A percentile compares a stretch with the other conserved stretches of the same genome.
Conservation (phyloP, 2,329 filamentous ascomycete genomes). For the Pezizomycotina sp. region DNA sequence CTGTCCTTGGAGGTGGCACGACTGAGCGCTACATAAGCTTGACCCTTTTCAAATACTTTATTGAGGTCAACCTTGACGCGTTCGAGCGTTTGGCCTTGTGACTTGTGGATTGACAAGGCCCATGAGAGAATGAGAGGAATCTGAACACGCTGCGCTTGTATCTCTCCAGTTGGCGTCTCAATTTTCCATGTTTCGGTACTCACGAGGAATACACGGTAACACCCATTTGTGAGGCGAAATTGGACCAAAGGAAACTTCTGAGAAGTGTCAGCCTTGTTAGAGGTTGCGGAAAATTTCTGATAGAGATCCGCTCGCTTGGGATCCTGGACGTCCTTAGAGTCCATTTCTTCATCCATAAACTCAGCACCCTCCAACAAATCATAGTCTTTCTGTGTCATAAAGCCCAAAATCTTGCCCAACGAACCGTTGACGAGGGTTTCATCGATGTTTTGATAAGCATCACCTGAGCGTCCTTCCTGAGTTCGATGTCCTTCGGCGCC, state of each 20-base stretch:
- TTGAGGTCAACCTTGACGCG: slow-evolving; percentile 88
- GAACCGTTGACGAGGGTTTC: slow-evolving; percentile 88
- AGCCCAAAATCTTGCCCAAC: slow-evolving; percentile 65
- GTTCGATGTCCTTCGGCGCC: slow-evolving; percentile 61
- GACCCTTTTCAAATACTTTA: slow-evolving; percentile 80
- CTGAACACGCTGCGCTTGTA: slow-evolving; percentile 50
- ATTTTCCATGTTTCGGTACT: slow-evolving; percentile 89
- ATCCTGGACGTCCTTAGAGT: slow-evolving; percentile 27
- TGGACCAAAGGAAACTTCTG: slow-evolving; percentile 66
- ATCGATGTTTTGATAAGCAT: slow-evolving; percentile 99
- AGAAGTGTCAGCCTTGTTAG: slow-evolving; percentile 38
- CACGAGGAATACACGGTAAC: slow-evolving; percentile 58
- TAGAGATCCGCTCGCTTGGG: slow-evolving; percentile 33
- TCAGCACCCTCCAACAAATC: slow-evolving; percentile 37
- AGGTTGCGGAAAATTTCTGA: slow-evolving; percentile 30
- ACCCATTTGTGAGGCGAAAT: slow-evolving; percentile 66
- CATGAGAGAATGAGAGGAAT: slow-evolving; percentile 81
- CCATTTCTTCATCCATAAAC: slow-evolving; percentile 33
- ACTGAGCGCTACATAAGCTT: slow-evolving; percentile 91
- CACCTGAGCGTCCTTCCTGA: slow-evolving; percentile 88
- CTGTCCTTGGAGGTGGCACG: slow-evolving; percentile 78
- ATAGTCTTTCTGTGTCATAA: slow-evolving; percentile 55
- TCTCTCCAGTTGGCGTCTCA: slow-evolving; percentile 84
- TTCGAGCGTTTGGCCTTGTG: slow-evolving; percentile 67
- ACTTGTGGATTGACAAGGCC: slow-evolving; percentile 96